A percentile compares a stretch with the other conserved stretches of the same genome.
Conservation (phyloP, 2,329 filamentous ascomycete genomes). For the Apiospora aurea region DNA sequence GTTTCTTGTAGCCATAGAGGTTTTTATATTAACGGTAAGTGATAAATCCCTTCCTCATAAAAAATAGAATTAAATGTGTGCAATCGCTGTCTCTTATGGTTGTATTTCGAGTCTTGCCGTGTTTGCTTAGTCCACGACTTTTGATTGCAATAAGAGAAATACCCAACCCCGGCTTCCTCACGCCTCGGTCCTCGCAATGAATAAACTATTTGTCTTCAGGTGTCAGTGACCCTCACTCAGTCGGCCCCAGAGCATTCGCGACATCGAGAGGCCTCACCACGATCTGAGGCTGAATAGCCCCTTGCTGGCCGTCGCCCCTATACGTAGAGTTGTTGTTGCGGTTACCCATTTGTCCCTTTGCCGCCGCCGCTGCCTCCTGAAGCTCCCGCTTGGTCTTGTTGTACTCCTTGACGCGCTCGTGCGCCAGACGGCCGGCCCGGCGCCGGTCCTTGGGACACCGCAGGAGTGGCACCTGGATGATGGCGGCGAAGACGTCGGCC, state of each 20-base stretch:
- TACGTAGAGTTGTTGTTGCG: constrained; percentile 25
- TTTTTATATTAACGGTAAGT: neutral
- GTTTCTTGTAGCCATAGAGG: neutral
- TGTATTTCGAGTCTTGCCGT: too few species aligned
- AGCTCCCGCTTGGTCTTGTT: constrained; percentile 49
- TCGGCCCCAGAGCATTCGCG: constrained; percentile 23
- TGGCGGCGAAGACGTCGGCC: constrained; percentile 54
- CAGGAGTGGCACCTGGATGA: constrained; percentile 56
- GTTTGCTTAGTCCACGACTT: neutral
- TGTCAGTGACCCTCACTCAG: neutral
- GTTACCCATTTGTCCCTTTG: neutral
- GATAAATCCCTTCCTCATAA: neutral
- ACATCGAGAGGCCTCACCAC: constrained; percentile 23
- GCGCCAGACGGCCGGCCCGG: constrained; percentile 49
- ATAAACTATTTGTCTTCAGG: neutral
- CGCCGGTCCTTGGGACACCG: constrained; percentile 53
- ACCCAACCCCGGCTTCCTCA: neutral
- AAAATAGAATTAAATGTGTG: neutral
- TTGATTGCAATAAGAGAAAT: neutral
- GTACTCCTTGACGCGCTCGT: constrained; percentile 51
- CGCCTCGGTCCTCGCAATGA: neutral
- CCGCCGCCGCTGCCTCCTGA: constrained; percentile 26
- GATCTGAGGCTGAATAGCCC: constrained; percentile 4
- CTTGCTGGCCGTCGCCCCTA: neutral
- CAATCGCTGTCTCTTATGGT: neutral